Evolutionary conservation across 345 rosid genomes (phyloP), one percentile per base, ranked within the genome.

Genomic region (Lepidium aucheri): DNA sequence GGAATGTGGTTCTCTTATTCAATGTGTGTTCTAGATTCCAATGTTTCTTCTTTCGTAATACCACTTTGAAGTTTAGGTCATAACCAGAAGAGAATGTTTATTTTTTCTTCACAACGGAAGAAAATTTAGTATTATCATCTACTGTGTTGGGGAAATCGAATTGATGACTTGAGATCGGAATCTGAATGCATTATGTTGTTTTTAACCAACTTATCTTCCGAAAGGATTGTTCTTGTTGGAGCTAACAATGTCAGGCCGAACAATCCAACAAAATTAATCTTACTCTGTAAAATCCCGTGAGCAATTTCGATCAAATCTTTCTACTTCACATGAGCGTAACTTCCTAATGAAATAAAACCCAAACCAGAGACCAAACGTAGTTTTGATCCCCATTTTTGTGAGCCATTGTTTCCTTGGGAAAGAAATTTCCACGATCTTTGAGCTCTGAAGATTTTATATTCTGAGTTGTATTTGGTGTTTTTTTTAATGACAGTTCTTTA

Each of bases 181-280:
- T 69, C 53, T 14, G 8, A 50, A 26, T 28, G 26, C 9, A 34
- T 58, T 58, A 5, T 35, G 18, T 55, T 7, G 8, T 53, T 9
- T 49, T 11, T n/a, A 9, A 13, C 7, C 28, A 54, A 54, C 13
- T 45, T 55, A 34, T 43, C 63, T 32, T 28, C 32, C 30, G 17
- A 93, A 54, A 0, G 84, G 86, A 17, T 85, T 74, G 0, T 33
- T 41, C 15, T 83, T 87, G 15, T 80, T 72, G 1, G 97, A 82
- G 80, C 89, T 86, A 2, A 90, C 90, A 6, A 89, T 84, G 41
- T 90, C 97, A 2, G 88, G 82, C 1, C 90, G 75, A 10, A 93
- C 85, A 64, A 88, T 96, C 97, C 96, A 90, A 93, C 41, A 65
- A 90, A 93, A 40, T 61, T 77, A 26, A 85, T 94, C 30, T 63